A percentile compares a stretch with the other conserved stretches of the same genome.
Conservation (phyloP, 108 stramenopile genomes). For the Schizochytrium sp. region DNA sequence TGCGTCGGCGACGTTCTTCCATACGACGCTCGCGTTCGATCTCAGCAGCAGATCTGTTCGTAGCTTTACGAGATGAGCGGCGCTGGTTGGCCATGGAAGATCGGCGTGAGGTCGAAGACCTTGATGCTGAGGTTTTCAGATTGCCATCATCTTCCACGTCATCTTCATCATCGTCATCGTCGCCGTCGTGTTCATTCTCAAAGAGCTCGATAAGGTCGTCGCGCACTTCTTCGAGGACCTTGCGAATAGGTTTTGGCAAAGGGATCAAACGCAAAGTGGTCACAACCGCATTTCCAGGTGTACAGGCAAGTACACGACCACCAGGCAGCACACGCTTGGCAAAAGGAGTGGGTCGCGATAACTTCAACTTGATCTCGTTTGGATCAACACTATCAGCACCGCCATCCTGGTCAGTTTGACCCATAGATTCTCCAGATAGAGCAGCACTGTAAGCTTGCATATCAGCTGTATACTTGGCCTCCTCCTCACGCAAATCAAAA, state of each 20-base stretch:
- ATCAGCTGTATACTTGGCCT: neutral
- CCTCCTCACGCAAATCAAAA: neutral
- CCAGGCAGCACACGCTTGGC: slow-evolving; percentile 8
- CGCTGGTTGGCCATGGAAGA: neutral
- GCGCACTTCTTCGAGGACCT: neutral
- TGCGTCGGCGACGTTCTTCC: neutral
- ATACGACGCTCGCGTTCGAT: neutral
- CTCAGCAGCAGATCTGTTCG: neutral
- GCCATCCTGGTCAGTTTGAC: neutral
- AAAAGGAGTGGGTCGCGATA: neutral
- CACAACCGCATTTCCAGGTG: neutral
- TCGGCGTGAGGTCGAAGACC: neutral
- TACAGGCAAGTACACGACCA: slow-evolving; percentile 27
- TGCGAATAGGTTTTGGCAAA: slow-evolving; percentile 5
- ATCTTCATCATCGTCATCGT: slow-evolving; percentile 14
- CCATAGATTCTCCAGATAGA: neutral
- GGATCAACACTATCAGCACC: neutral
- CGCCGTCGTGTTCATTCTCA: neutral
- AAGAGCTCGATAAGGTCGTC: neutral
- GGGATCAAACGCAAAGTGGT: slow-evolving; percentile 34
- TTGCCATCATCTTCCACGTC: neutral
- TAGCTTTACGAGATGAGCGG: neutral
- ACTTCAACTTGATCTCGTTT: neutral
- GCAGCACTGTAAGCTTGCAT: neutral
- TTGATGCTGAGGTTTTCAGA: neutral